Percentiles rank a stretch among this genome's conserved stretches.
Conservation (phyloP, 2,329 filamentous ascomycete genomes). For the Blastomyces emzantsi region DNA sequence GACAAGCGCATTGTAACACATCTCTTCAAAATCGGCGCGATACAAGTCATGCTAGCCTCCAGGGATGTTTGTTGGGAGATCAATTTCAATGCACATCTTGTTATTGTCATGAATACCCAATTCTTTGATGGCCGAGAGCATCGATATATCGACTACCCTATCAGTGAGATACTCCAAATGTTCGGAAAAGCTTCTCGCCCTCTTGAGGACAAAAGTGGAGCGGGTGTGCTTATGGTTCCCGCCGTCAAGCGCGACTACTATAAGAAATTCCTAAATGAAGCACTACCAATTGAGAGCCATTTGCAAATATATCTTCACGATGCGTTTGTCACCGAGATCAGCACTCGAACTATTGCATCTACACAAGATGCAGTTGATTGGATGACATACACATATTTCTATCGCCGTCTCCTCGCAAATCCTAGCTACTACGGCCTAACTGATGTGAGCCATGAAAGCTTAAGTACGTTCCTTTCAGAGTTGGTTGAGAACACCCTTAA, state of each 20-base stretch:
- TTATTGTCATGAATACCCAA: constrained; percentile 95
- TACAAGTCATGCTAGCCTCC: constrained; percentile 73
- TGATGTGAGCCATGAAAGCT: constrained; percentile 78
- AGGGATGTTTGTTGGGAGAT: constrained; percentile 96
- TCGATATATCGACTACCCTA: constrained; percentile 90
- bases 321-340: constrained; percentile 94
- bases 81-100: constrained; percentile 75
- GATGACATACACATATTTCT: constrained; percentile 98
- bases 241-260: constrained; percentile 95
- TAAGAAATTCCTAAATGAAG: constrained; percentile 97
- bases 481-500: constrained; percentile 87
- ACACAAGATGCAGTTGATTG: constrained; percentile 97
- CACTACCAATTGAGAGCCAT: constrained; percentile 89
- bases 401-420: constrained; percentile 86
- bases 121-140: constrained; percentile 96
- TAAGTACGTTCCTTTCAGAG: constrained; percentile 92
- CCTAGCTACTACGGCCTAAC: constrained; percentile 91
- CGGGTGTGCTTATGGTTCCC: constrained; percentile 93
- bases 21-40: constrained; percentile 78
- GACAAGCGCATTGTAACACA: constrained; percentile 93
- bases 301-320: constrained; percentile 87
- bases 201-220: constrained; percentile 67
- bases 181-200: constrained; percentile 85
- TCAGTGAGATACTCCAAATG: constrained; percentile 95
- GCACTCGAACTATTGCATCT: constrained; percentile 88